Evolutionary conservation across 495 filamentous ascomycete genomes (phyloP), one percentile per base, ranked within the genome.

Genomic region (Mycothermus thermophilus): DNA sequence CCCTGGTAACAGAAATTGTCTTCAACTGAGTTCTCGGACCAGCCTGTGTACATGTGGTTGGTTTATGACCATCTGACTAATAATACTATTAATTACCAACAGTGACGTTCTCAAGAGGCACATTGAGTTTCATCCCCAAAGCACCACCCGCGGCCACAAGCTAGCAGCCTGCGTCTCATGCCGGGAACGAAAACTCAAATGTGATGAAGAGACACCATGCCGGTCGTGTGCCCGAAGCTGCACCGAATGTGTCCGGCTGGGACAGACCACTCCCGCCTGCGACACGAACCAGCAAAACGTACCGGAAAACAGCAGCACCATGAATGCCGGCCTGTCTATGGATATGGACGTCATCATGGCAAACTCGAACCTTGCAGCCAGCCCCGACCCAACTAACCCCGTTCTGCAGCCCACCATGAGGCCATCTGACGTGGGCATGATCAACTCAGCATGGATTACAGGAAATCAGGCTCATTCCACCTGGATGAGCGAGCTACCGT

Each of bases 71-170:
- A n/a, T n/a, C n/a, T n/a, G n/a, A n/a, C n/a, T n/a, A n/a, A n/a
- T n/a, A n/a, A n/a, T n/a, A n/a, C n/a, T n/a, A n/a, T n/a, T n/a
- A n/a, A n/a, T n/a, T n/a, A n/a, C n/a, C 15, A 22, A 27, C 30
- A 52, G 48, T 22, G 51, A 55, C 32, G 48, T 55, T n/a, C 27
- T 55, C n/a, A 48, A 45, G 29, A 34, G 51, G 8, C 48, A 55
- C 28, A 25, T 50, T n/a, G 43, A 52, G 21, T 48, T 43, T 26
- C 51, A 52, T 31, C 36, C 40, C 2, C 46, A 47, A 17, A 25
- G 18, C 32, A 13, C 22, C 16, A 35, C 8, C 19, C 20, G 12
- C 2, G 14, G 22, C 12, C 20, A 10, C 13, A 35, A 17, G 32
- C 13, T 27, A 7, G 21, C 18, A 5, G 32, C 32, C 22, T 35